Evolutionary conservation across 2,329 filamentous ascomycete species (phyloP).

Genomic region (Aureobasidium subglaciale): DNA sequence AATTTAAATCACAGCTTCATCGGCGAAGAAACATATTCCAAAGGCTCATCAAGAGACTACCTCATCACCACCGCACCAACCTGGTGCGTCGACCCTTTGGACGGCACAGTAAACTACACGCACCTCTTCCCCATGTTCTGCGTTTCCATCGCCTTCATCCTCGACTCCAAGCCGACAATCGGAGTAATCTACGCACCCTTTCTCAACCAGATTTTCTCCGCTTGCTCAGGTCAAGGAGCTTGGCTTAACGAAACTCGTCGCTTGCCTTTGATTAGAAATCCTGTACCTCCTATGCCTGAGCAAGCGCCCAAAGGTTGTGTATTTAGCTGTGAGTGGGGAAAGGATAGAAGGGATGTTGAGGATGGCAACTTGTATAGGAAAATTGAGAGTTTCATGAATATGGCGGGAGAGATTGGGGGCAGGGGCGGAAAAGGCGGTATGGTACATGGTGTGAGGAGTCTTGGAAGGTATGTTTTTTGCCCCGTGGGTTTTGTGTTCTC

Average conservation of each 20-base stretch:
- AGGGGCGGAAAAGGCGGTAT: constrained; percentile 63
- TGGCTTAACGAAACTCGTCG: constrained; percentile 59
- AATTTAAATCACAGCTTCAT: constrained; percentile 53
- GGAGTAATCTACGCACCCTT: constrained; percentile 69
- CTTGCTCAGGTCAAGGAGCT: constrained; percentile 58
- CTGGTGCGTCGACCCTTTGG: constrained; percentile 71
- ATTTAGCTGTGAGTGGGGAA: constrained; percentile 73
- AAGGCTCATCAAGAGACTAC: constrained; percentile 60
- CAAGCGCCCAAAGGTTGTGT: constrained; percentile 62
- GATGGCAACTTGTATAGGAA: constrained; percentile 66
- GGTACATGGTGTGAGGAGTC: constrained; percentile 68
- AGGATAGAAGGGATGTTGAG: constrained; percentile 59
- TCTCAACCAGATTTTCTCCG: constrained; percentile 61
- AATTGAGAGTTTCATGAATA: constrained; percentile 66
- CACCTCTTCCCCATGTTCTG: constrained; percentile 78
- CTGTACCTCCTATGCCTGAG: constrained; percentile 55
- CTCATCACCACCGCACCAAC: constrained; percentile 58
- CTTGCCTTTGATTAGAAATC: constrained; percentile 57
- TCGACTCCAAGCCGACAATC: constrained; percentile 54
- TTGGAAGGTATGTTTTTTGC: constrained; percentile 45
- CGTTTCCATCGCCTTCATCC: constrained; percentile 64
- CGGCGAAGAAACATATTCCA: constrained; percentile 69
- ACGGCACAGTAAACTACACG: constrained; percentile 76
- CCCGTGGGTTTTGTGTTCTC: too few relatives aligned
- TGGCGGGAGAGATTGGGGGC: constrained; percentile 60